Evolutionary conservation across 306 rosid genomes (phyloP).

Genomic region (Styphnolobium japonicum): DNA sequence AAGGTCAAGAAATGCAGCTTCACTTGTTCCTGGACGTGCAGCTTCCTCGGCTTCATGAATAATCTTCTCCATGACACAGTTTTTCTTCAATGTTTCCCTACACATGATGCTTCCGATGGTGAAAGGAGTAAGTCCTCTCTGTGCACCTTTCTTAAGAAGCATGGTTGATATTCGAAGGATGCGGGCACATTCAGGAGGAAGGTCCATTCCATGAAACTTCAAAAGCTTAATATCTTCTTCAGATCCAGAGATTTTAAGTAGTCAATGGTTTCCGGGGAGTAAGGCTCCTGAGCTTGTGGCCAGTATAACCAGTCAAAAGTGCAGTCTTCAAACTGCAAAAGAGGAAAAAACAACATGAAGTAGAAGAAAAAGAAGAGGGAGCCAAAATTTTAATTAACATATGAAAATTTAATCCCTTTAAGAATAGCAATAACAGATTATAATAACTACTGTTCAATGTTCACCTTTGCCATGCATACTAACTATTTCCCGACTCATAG

Average conservation of each 20-base stretch:
- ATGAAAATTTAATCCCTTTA: not conserved
- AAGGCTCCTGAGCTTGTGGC: constrained; percentile 68
- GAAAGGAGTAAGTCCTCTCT: constrained; percentile 61
- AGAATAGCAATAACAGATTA: not conserved
- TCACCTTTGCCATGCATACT: not conserved
- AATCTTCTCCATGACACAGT: constrained; percentile 55
- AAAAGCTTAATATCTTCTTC: constrained; percentile 59
- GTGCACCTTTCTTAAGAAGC: constrained; percentile 69
- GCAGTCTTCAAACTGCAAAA: constrained; percentile 70
- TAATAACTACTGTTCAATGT: not conserved
- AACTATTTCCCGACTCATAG: not conserved
- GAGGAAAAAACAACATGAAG: constrained; percentile 1
- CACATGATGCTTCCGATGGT: constrained; percentile 66
- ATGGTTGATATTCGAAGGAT: constrained; percentile 52
- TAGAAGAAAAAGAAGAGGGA: not conserved
- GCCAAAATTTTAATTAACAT: not conserved
- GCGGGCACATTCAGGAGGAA: constrained; percentile 47
- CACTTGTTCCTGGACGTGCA: constrained; percentile 45
- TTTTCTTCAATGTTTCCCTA: constrained; percentile 51
- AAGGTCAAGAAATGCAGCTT: constrained; percentile 48
- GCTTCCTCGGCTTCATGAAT: constrained; percentile 51
- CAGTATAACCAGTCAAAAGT: constrained; percentile 78
- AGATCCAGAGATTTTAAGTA: constrained; percentile 56
- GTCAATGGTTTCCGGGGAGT: constrained; percentile 48
- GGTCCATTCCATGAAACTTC: constrained; percentile 66